phyloP scores from a whole-genome alignment of 2,329 filamentous ascomycete species.

The Talaromyces funiculosus region DNA sequence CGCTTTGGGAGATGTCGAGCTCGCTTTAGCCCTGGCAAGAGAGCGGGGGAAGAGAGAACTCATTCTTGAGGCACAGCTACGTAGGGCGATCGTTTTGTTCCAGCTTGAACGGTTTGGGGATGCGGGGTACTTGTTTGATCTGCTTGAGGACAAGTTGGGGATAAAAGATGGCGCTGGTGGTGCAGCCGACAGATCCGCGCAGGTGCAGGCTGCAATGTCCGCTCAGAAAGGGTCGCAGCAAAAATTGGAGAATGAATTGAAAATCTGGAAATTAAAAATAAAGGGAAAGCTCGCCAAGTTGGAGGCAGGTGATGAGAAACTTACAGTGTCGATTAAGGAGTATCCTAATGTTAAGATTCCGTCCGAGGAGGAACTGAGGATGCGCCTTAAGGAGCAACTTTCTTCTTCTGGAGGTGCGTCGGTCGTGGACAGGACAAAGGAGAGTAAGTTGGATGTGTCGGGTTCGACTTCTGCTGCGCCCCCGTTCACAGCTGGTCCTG shows the following conservation, averaged over 20 bases:
- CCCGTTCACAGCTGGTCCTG: constrained; percentile 9
- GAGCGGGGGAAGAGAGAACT: constrained; percentile 68
- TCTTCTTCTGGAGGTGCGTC: constrained; percentile 15
- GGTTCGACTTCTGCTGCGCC: constrained; percentile 5
- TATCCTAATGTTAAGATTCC: constrained; percentile 47
- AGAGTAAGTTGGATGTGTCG: constrained; percentile 6
- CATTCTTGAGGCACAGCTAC: constrained; percentile 75
- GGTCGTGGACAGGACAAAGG: constrained; percentile 4
- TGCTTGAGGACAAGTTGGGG: constrained; percentile 48
- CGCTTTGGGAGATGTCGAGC: constrained; percentile 65
- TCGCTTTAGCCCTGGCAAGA: constrained; percentile 56
- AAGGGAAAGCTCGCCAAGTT: constrained; percentile 47
- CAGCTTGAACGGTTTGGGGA: constrained; percentile 67
- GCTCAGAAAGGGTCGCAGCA: constrained; percentile 16
- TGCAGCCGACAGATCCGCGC: constrained; percentile 21
- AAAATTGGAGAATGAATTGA: constrained; percentile 35
- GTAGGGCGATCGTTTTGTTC: constrained; percentile 69
- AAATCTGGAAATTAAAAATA: constrained; percentile 56
- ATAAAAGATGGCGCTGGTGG: constrained; percentile 41
- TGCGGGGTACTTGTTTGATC: constrained; percentile 63
- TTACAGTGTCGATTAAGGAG: constrained; percentile 46
- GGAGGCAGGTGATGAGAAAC: constrained; percentile 45
- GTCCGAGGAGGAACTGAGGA: constrained; percentile 33
- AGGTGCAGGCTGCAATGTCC: constrained; percentile 21
- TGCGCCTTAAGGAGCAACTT: constrained; percentile 27